Base-by-base conservation (phyloP, 345 rosid genomes). In the Crucihimalaya himalaica region DNA sequence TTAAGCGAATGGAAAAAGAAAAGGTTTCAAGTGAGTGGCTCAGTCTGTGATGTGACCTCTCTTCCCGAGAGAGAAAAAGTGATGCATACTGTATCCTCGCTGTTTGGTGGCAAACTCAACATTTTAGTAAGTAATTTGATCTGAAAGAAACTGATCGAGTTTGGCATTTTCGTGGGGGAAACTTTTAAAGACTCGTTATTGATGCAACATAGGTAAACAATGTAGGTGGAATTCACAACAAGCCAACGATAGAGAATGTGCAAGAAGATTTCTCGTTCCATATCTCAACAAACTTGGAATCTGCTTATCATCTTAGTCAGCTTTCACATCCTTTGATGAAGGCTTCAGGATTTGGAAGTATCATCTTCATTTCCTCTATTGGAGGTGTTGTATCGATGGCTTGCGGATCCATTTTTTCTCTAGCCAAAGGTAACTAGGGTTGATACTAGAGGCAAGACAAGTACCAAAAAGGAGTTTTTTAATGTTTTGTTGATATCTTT, bases 241-340 rank as follows among this genome's bases (percentile, higher is more conserved):
- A 89, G 67, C 75, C 75, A 5, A 79, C 87, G 0, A 20, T 21
- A 5, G 85, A 84, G 28, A 81, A 75, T 79, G 63, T 58, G 0
- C 75, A 57, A 4, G 90, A 84, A 15, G 90, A 89, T 34, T 74
- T 67, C 32, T 55, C 82, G 12, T 61, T 42, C 18, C 7, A 83
- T 23, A 66, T 83, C 77, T 15, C 71, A 4, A 83, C 85, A 6
- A 87, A 87, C 71, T 69, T 89, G 13, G 85, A 89, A n/a, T n/a
- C n/a, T n/a, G n/a, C n/a, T n/a, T n/a, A n/a, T n/a, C n/a, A n/a
- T n/a, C n/a, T n/a, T n/a, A 62, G 75, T 75, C 85, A 81, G 73
- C 82, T 88, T 19, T 83, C 87, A 4, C 82, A 90, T 68, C 91
- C 89, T 4, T 82, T 86, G 20, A 51, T 90, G 11, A 84, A 85